These are phyloP conservation scores for Plantago major DNA, from an alignment of 257 asterid species.

Conservation along the genomic window DNA sequence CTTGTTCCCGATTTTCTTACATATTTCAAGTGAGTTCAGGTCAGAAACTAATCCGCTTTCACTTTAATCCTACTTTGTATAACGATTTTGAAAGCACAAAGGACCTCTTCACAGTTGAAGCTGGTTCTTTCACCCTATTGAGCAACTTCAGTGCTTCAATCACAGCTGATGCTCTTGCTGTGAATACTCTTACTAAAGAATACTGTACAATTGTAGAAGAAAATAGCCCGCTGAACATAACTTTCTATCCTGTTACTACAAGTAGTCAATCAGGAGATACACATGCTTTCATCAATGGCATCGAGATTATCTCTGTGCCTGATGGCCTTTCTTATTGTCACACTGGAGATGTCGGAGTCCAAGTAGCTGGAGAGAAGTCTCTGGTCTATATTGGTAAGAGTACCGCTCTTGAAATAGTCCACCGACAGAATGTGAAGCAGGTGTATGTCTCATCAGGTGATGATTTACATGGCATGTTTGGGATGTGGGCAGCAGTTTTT, in stretches of 20 bases:
- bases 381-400: constrained; percentile 29
- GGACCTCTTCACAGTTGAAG: constrained; percentile 16
- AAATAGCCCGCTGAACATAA: constrained; percentile 17
- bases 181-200: constrained; percentile 27
- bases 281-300: constrained; percentile 40
- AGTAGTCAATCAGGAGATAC: constrained; percentile 1
- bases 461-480: constrained; percentile 14
- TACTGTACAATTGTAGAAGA: constrained; percentile 28
- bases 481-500: constrained; percentile 11
- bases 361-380: constrained; percentile 29
- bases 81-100: constrained; percentile 2
- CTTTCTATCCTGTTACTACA: constrained; percentile 21
- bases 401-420: constrained; percentile 36
- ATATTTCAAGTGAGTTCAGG: constrained; percentile 8
- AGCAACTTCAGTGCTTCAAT: constrained; percentile 18
- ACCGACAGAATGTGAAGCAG: constrained; percentile 27
- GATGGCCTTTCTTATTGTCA: constrained; percentile 28
- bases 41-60: constrained; percentile 16
- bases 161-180: constrained; percentile 16
- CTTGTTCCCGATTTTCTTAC: constrained; percentile 7
- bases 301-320: constrained; percentile 37
- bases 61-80: constrained; percentile 13
- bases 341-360: constrained; percentile 12
- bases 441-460: constrained; percentile 22
- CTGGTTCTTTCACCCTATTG: constrained; percentile 5